Percentiles rank a stretch among this genome's conserved stretches.
These are phyloP conservation scores for Linaria vulgaris DNA, from an alignment of 257 asterid species.

Conservation along the genomic window DNA sequence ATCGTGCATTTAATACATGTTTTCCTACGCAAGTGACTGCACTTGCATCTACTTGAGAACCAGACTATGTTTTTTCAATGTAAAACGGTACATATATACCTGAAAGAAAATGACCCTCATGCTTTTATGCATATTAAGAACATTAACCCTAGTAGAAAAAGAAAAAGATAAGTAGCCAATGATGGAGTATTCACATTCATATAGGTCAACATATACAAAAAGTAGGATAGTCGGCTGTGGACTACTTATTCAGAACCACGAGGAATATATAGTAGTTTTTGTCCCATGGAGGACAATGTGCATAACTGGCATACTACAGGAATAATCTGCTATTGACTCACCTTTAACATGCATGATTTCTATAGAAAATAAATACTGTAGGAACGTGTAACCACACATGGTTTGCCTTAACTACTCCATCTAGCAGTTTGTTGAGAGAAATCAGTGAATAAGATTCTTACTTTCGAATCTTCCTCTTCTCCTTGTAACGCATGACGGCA, in stretches of 20 bases:
- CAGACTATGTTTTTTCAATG: no score
- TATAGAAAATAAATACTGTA: background rate
- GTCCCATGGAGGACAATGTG: background rate
- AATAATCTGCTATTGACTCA: background rate
- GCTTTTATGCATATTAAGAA: no score
- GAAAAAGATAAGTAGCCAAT: no score
- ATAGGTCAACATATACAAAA: no score
- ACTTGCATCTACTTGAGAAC: background rate
- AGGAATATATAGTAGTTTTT: background rate
- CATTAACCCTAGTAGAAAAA: no score
- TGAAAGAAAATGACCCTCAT: background rate
- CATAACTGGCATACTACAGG: background rate
- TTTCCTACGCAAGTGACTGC: background rate
- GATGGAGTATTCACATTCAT: no score
- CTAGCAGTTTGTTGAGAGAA: background rate
- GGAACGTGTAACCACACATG: slow-evolving; percentile 2
- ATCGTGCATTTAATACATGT: background rate
- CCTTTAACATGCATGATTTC: background rate
- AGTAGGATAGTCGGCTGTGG: no score
- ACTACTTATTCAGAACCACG: no score
- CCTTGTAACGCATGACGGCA: slow-evolving; percentile 90
- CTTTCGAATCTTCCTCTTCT: slow-evolving; percentile 78
- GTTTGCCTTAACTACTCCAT: background rate
- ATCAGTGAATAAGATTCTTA: slow-evolving; percentile 22
- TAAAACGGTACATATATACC: background rate